Base-by-base conservation (phyloP, 73 alveolate species). In the Tetrahymena thermophila region DNA sequence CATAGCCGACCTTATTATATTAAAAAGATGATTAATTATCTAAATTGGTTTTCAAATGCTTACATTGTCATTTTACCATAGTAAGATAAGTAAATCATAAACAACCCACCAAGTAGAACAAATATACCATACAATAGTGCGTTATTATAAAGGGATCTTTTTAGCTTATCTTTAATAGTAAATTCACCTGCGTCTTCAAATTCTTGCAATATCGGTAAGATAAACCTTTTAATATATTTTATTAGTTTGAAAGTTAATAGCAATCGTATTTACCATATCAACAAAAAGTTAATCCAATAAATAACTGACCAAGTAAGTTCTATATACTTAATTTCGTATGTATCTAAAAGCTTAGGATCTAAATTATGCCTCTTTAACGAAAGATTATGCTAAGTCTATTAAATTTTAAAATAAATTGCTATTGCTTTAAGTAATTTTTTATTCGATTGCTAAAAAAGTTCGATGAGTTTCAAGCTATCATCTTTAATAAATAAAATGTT, bases 131-230 rank as follows among this genome's bases (percentile, higher is more conserved):
- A 95, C 14, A 85, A 43, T 2, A 85, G 21, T 44, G 94, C 31
- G 93, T 95, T 95, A 37, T 50, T 95, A 38, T 95, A 85, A 43
- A 85, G 84, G 34, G 97, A 95, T 35, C 95, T 44, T 55, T 56
- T 56, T 31, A 95, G 42, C 84, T 89, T 95, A 35, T 85, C 97
- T 50, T 89, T 89, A 21, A 55, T 55, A 4, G 85, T 95, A 38
- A 95, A 95, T 35, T 95, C 97, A 13, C 97, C 97, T 17, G 95
- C 97, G 35, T 95, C 97, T 35, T 95, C 97, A 95, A 85, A 95
- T 19, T 95, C 97, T 25, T 95, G 44, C n/a, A 89, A 89, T 40
- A 95, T 44, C 13, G 97, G 97, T 28, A 95, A 50, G 35, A 95
- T 38, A 38, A 95, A 19, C 97, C 85, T 83, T 56, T 94, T 42